Evolutionary conservation across 2,329 filamentous ascomycete genomes (phyloP), one percentile per base, ranked within the genome.

Genomic region (Orbilia ellipsospora): DNA sequence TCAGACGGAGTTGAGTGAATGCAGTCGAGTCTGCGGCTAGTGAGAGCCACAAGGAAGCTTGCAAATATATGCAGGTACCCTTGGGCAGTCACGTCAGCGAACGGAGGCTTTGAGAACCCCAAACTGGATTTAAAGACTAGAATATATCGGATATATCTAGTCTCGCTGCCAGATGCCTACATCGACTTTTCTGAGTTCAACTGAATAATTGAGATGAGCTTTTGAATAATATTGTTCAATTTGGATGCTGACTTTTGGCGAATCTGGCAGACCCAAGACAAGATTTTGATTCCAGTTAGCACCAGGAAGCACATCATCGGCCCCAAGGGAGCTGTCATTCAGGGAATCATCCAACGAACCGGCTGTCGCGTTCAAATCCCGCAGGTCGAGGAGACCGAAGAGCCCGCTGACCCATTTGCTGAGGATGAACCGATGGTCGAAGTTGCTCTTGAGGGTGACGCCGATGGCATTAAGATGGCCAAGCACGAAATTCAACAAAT

Each of bases 231-330:
- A 36, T 36, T 36, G 31, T 2, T 4, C 1, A 36, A 7, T 36
- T 36, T 7, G 10, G 31, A 36, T 36, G 31, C 31, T 36, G 10
- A 36, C 5, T 36, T 36, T 36, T 36, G 31, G 8, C 8, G 31
- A 36, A 36, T 48, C 16, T 4, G 4, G 8, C 44, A 74, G 68
- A 61, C 69, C 50, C 59, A 69, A 31, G 56, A 56, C 42, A 78
- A 75, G 10, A 88, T 98, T 57, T 86, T 92, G 1, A 90, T 99
- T 78, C 95, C 94, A 62, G 88, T 90, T 57, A 94, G 93, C 45
- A 89, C 93, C 20, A 90, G 93, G 77, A 89, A 94, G 63, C 91
- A 94, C 83, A 94, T 99, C 83, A 98, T 99, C 81, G 96, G 95
- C 79, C 93, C 92, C 81, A 90, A 91, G 81, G 96, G 96, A 72